phyloP scores from a whole-genome alignment of 306 rosid genomes.

The Prunus salicina region DNA sequence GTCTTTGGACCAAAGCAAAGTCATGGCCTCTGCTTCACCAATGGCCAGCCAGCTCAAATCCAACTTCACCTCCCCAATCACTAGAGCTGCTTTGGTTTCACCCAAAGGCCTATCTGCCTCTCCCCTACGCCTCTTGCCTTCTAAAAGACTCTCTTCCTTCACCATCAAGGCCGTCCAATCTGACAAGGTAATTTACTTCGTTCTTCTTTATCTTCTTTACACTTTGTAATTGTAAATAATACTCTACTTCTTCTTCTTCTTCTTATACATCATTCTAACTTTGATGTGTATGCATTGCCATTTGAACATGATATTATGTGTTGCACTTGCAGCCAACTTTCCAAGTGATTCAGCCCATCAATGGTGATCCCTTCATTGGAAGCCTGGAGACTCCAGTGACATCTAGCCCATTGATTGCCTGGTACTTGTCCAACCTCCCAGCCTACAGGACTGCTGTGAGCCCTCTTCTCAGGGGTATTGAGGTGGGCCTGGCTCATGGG shows the following conservation, averaged over 20 bases:
- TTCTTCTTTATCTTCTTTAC: neutral
- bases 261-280: no score
- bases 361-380: slow-evolving; percentile 98
- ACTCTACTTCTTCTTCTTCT: neutral
- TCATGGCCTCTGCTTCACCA: slow-evolving; percentile 82
- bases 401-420: slow-evolving; percentile 89
- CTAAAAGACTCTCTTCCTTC: slow-evolving; percentile 46
- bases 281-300: no score
- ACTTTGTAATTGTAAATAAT: no score
- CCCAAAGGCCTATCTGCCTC: slow-evolving; percentile 75
- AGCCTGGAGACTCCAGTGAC: slow-evolving; percentile 95
- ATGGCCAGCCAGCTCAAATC: slow-evolving; percentile 90
- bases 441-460: slow-evolving; percentile 89
- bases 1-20: neutral
- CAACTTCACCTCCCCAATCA: slow-evolving; percentile 55
- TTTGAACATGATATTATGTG: neutral
- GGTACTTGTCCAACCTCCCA: slow-evolving; percentile 96
- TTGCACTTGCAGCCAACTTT: slow-evolving; percentile 49
- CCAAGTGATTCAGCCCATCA: slow-evolving; percentile 94
- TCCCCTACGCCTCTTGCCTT: slow-evolving; percentile 35
- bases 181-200: slow-evolving; percentile 51
- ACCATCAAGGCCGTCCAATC: slow-evolving; percentile 73
- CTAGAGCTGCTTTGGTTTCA: slow-evolving; percentile 48
- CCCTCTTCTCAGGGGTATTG: slow-evolving; percentile 84
- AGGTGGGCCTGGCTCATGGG: slow-evolving; percentile 93